These are phyloP conservation scores for Luzula sylvatica DNA, from an alignment of 176 grass and related monocot genomes.

Conservation along the genomic window DNA sequence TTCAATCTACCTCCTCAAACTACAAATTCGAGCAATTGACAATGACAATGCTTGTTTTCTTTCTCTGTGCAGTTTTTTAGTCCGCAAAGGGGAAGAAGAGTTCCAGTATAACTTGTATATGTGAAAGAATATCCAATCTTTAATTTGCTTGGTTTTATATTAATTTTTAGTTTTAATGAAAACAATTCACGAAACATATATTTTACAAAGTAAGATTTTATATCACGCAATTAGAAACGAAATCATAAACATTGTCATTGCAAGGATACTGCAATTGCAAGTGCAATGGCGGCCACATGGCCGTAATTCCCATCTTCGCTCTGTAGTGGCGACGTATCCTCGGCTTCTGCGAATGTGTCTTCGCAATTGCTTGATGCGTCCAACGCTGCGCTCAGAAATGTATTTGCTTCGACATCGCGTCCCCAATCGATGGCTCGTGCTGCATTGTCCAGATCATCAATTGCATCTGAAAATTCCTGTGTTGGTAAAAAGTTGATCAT, in stretches of 20 bases:
- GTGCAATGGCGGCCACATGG: conserved; percentile 25
- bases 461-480: conserved; percentile 28
- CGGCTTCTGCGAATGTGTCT: conserved; percentile 22
- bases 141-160: background rate
- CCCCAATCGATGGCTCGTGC: background rate
- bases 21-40: background rate
- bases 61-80: conserved; percentile 3
- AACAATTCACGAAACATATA: too few species aligned
- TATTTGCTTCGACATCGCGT: background rate
- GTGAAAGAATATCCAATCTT: background rate
- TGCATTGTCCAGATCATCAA: conserved; percentile 17
- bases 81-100: background rate
- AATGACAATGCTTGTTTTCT: background rate
- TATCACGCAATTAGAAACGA: too few species aligned
- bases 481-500: too few species aligned
- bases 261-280: conserved; percentile 20
- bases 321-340: conserved; percentile 11
- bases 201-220: too few species aligned
- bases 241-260: background rate
- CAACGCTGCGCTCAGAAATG: conserved; percentile 19
- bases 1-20: background rate
- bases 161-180: too few species aligned
- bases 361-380: conserved; percentile 34
- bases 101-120: background rate
- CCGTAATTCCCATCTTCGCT: conserved; percentile 25